Evolutionary conservation across 2,329 filamentous ascomycete genomes (phyloP), one percentile per base, ranked within the genome.

Genomic region (Xylariales sp.): DNA sequence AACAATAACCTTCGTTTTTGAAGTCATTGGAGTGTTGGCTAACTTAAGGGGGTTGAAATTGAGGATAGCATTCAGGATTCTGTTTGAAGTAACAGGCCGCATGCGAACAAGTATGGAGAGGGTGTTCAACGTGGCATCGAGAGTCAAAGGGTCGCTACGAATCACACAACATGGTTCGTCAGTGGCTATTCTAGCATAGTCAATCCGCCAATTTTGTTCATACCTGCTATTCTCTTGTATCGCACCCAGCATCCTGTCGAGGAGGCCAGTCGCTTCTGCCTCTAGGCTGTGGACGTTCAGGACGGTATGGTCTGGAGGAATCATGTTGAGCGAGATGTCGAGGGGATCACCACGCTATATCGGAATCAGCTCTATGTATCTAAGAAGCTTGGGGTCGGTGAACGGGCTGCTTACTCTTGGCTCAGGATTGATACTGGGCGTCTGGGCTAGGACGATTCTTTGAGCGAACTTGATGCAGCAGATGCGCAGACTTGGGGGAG

Each of bases 381-480:
- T n/a, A n/a, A n/a, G n/a, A n/a, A n/a, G n/a, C n/a, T n/a, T n/a
- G n/a, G n/a, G n/a, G n/a, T n/a, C n/a, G n/a, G n/a, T n/a, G n/a
- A n/a, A n/a, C n/a, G n/a, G 19, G 33, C 40, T 44, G 69, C 78
- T 61, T 76, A 95, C 88, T 69, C 88, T 81, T 50, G 86, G 85
- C 57, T 97, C 91, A 40, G 80, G 72, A 49, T 87, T 85, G 41
- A 83, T 67, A 32, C 88, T 88, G n/a, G 83, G 81, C 10, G 88
- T 96, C 63, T 98, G 91, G 14, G 89, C 87, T 48, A 96, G 77
- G 30, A 98, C 85, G 30, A 97, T 88, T 46, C 88, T 82, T 66
- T 98, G 91, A 25, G 88, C 84, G 61, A 98, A 98, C 63, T 98
- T 98, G 73, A 97, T 84, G 67, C 93, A 97, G 70, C 89, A 95